Percentiles rank a stretch among this genome's conserved stretches.
These are phyloP conservation scores for Mayamaea pseudoterrestris DNA, from an alignment of 108 stramenopile species.

Conservation along the genomic window DNA sequence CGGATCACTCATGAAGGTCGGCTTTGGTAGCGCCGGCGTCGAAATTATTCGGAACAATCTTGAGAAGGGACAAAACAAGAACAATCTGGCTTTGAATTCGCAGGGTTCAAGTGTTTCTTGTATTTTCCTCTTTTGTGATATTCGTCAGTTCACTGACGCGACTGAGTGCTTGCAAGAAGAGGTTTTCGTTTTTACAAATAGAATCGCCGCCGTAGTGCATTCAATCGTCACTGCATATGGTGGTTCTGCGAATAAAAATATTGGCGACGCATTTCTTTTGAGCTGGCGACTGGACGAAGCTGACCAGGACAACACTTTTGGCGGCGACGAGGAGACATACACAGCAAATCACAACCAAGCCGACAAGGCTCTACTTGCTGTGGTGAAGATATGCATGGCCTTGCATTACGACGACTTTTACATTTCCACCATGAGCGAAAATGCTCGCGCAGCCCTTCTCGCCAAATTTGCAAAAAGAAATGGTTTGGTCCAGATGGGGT, in stretches of 20 bases:
- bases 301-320: background rate
- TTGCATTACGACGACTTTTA: constrained; percentile 62
- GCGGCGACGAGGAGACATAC: constrained; percentile 7
- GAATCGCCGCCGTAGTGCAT: constrained; percentile 86
- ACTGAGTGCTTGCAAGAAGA: constrained; percentile 92
- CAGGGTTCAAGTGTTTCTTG: constrained; percentile 72
- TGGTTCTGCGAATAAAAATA: constrained; percentile 90
- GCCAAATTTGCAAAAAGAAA: constrained; percentile 51
- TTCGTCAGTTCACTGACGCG: constrained; percentile 89
- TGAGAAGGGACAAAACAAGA: constrained; percentile 45
- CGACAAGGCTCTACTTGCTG: constrained; percentile 70
- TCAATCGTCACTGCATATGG: constrained; percentile 60
- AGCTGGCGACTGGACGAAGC: constrained; percentile 71
- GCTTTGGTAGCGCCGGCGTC: constrained; percentile 91
- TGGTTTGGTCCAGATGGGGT: constrained; percentile 73
- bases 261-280: constrained; percentile 90
- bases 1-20: constrained; percentile 88
- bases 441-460: constrained; percentile 33
- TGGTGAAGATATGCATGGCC: constrained; percentile 75
- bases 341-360: constrained; percentile 57
- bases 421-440: constrained; percentile 45
- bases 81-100: constrained; percentile 49
- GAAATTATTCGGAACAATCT: constrained; percentile 88
- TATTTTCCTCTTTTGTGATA: constrained; percentile 92
- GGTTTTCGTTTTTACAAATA: constrained; percentile 92